Evolutionary conservation across 345 rosid genomes (phyloP).

Genomic region (Syzygium grande): DNA sequence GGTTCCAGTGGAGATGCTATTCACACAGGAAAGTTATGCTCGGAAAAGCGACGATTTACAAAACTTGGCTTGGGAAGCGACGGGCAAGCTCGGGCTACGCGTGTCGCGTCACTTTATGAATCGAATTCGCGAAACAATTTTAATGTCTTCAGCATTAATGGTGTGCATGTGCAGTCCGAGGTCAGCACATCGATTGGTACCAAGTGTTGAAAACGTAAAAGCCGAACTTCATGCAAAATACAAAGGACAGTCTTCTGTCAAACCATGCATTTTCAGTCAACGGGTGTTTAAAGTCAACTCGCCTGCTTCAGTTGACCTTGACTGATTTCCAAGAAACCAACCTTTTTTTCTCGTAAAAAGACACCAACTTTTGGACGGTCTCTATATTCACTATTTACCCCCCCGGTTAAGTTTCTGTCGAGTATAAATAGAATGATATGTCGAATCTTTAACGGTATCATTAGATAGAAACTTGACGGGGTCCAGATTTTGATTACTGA

Average conservation of each 20-base stretch:
- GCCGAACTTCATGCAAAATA: neutral
- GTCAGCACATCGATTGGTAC: neutral
- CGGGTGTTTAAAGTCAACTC: neutral
- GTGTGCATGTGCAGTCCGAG: neutral
- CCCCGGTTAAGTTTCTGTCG: neutral
- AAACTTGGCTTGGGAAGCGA: neutral
- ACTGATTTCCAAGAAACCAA: neutral
- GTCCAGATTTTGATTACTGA: too few species aligned
- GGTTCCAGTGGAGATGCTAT: accelerated
- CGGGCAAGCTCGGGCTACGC: accelerated
- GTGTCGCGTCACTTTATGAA: neutral
- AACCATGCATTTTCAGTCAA: neutral
- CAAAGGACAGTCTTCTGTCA: neutral
- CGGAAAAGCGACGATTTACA: accelerated
- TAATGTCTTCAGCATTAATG: neutral
- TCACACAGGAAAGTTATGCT: accelerated
- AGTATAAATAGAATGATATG: too few species aligned
- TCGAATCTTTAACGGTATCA: too few species aligned
- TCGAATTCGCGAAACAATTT: neutral
- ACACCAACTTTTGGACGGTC: neutral
- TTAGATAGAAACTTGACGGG: too few species aligned
- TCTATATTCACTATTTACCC: neutral
- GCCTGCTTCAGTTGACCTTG: neutral
- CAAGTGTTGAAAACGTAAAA: neutral
- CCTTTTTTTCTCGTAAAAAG: neutral